phyloP scores from a whole-genome alignment of 1,284 basidiomycete species.

The Pyrrhoderma lamaoense region DNA sequence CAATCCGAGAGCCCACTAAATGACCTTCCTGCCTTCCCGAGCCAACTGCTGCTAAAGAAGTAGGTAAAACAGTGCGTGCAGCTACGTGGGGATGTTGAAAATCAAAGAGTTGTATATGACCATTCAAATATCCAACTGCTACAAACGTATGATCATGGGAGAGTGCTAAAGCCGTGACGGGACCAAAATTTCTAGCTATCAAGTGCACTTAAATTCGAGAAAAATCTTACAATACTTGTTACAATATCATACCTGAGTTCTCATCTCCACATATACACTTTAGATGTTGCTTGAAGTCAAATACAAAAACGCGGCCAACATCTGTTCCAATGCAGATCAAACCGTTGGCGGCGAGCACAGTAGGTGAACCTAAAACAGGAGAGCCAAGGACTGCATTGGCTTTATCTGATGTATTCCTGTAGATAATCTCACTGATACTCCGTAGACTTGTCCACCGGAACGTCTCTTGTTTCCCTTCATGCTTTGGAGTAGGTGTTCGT shows the following conservation, averaged over 20 bases:
- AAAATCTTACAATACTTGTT: neutral
- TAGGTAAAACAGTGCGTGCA: slow-evolving; percentile 68
- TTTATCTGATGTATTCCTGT: slow-evolving; percentile 48
- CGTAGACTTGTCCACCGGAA: slow-evolving; percentile 78
- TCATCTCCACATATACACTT: slow-evolving; percentile 73
- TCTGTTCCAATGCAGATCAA: slow-evolving; percentile 87
- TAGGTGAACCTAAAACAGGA: slow-evolving; percentile 57
- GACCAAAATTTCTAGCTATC: slow-evolving; percentile 55
- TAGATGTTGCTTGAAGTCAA: slow-evolving; percentile 86
- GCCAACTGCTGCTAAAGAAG: slow-evolving; percentile 54
- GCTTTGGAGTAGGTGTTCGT: slow-evolving; percentile 20
- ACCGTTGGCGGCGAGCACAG: slow-evolving; percentile 80
- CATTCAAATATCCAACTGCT: slow-evolving; percentile 82
- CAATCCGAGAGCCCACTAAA: slow-evolving; percentile 76
- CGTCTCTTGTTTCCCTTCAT: slow-evolving; percentile 44
- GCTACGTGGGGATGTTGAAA: slow-evolving; percentile 62
- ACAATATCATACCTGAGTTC: slow-evolving; percentile 44
- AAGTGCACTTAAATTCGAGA: slow-evolving; percentile 15
- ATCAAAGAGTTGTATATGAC: slow-evolving; percentile 86
- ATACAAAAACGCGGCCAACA: slow-evolving; percentile 72
- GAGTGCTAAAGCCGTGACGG: slow-evolving; percentile 87
- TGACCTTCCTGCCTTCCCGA: slow-evolving; percentile 93
- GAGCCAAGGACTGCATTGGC: slow-evolving; percentile 55
- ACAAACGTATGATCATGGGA: slow-evolving; percentile 93
- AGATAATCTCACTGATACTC: slow-evolving; percentile 48